A percentile compares a stretch with the other conserved stretches of the same genome.
Conservation (phyloP, 2,329 filamentous ascomycete genomes). For the Alternaria incomplexa region DNA sequence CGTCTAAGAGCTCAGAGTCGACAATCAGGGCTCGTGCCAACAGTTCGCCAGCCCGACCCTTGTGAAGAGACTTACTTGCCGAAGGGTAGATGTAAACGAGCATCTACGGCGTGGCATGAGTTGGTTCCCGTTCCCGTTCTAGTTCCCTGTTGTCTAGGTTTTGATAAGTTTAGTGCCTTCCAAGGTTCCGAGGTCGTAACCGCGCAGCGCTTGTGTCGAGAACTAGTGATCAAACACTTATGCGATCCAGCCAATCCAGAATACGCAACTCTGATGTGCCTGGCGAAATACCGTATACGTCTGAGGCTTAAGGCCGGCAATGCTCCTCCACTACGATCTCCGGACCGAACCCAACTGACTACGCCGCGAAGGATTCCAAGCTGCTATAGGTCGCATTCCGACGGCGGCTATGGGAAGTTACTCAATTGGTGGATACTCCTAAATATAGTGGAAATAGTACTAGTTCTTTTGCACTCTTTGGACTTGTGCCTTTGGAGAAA, state of each 20-base stretch:
- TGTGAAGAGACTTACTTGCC: neutral
- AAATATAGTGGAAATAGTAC: neutral
- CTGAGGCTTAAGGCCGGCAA: neutral
- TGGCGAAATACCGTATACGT: neutral
- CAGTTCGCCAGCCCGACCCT: neutral
- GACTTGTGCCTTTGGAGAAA: neutral
- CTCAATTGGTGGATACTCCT: neutral
- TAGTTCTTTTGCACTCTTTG: neutral
- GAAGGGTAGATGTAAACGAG: neutral
- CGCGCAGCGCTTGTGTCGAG: neutral
- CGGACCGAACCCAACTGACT: neutral
- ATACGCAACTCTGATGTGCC: neutral
- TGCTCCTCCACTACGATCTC: neutral
- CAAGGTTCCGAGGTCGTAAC: neutral
- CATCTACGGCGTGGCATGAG: neutral
- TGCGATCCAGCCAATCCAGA: neutral
- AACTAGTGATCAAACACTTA: neutral
- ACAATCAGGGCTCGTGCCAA: neutral
- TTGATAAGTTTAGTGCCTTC: neutral
- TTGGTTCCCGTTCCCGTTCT: neutral
- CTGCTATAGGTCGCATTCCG: neutral
- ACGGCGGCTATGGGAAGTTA: neutral
- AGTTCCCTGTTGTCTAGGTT: neutral
- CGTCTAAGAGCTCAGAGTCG: neutral
- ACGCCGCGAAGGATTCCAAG: neutral